Evolutionary conservation across 2,329 filamentous ascomycete species (phyloP).

Genomic region (Colletotrichum chrysophilum): DNA sequence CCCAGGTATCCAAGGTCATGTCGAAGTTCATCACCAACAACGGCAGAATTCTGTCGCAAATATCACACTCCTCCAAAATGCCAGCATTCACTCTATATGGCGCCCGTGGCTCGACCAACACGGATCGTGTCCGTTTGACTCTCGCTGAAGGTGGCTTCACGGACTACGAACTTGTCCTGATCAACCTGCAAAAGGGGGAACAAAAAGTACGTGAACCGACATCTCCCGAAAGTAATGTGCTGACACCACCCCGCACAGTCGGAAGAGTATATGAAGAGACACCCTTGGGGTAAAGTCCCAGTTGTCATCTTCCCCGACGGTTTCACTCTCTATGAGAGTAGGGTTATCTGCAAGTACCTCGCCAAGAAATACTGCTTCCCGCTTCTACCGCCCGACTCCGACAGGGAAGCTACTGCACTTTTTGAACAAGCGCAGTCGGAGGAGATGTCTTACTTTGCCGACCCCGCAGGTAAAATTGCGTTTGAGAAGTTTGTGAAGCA

Average conservation of each 20-base stretch:
- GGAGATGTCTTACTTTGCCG: constrained; percentile 49
- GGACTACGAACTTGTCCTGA: constrained; percentile 42
- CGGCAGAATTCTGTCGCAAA: constrained; percentile 29
- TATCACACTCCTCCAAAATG: constrained; percentile 39
- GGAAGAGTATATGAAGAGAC: constrained; percentile 38
- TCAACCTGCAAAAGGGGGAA: constrained; percentile 44
- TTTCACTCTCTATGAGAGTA: constrained; percentile 51
- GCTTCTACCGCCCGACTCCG: constrained; percentile 42
- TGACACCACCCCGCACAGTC: constrained; percentile 35
- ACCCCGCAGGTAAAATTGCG: constrained; percentile 44
- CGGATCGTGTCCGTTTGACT: constrained; percentile 46
- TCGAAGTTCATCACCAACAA: constrained; percentile 30
- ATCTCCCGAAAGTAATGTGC: constrained; percentile 20
- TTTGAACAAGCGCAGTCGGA: constrained; percentile 48
- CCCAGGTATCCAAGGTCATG: constrained; percentile 25
- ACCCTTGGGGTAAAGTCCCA: constrained; percentile 48
- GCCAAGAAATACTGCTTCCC: constrained; percentile 49
- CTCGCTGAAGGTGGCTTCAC: constrained; percentile 48
- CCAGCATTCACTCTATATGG: constrained; percentile 47
- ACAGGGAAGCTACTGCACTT: constrained; percentile 43
- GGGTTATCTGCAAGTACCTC: constrained; percentile 52
- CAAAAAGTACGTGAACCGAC: constrained; percentile 39
- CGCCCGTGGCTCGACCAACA: constrained; percentile 44
- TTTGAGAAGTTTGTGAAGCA: constrained; percentile 51
- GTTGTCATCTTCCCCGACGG: constrained; percentile 41